Base-by-base conservation (phyloP, 768 basidiomycete species). In the Panellus pusillus region DNA sequence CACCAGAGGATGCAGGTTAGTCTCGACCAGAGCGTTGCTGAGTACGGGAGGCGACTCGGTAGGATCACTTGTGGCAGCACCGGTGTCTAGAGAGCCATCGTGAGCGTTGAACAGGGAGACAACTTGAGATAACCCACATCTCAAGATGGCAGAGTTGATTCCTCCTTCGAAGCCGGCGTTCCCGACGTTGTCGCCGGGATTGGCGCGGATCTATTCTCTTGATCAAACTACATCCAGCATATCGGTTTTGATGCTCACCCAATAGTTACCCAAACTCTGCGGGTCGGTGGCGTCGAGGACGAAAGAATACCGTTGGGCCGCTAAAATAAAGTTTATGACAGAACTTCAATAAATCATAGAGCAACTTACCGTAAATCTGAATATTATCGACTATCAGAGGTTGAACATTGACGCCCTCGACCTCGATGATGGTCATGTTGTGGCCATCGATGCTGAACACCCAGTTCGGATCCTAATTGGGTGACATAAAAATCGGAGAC, bases 381-480 rank as follows among this genome's bases (percentile, higher is more conserved):
- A 74, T 61, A 18, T 63, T 68, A 44, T 78, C 75, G 5, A 78
- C 79, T 4, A 66, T 61, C 4, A 75, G 62, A 1, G 81, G 78
- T 17, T 61, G 40, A 0, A 73, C 74, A 56, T 74, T 74, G 40
- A 63, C 66, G 1, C 77, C 76, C 39, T 83, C 82, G 5, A 66
- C 77, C 60, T 84, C 81, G 37, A 84, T 82, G 47, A 84, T 68
- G 5, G 76, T 81, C 70, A 81, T 60, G 4, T 63, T 63, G 51
- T 35, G 32, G 32, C 32, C 32, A 14, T 35, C 32, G 32, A 35
- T 35, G 32, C 32, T 35, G 32, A 35, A 35, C 32, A 35, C 32
- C 32, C 32, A 35, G 14, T 35, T 35, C 11, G 32, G 32, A 8
- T 35, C 32, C 32, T 35, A 14, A 11, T 9, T 8, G 8, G 32